Evolutionary conservation across 345 rosid species (phyloP), one percentile per base, ranked within the genome.

Genomic region (Eutrema japonicum): DNA sequence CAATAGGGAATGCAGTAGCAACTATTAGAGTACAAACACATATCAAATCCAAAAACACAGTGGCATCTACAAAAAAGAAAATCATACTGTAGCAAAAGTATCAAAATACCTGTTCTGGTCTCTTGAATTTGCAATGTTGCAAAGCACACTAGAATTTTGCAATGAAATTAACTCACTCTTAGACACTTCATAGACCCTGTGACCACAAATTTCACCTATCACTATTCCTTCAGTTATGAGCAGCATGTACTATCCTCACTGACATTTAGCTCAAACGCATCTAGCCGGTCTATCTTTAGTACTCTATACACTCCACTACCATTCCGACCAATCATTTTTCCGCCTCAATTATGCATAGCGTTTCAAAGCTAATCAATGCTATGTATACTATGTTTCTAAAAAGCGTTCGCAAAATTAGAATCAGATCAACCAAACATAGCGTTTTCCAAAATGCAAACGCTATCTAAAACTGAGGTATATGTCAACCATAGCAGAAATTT

Each of bases 161-260:
- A 96, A 84, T 0, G 93, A 87, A 83, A 96, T 87, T 70, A 89
- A 84, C 83, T 80, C 91, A 50, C 85, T 86, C 80, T 88, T 85
- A 18, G 94, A 82, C 80, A 96, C 88, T 11, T 94, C 90, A 75
- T 92, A 92, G 7, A 96, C 81, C 57, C 68, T 74, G 74, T 92
- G 98, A 77, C 99, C 99, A 70, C 96, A 85, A 52, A 96, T 92
- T 50, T 85, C 82, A 66, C 99, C 99, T 8, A 92, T 87, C 80
- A 75, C 88, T 82, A 94, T 89, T 81, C 97, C 83, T 79, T 85
- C 84, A 43, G 99, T 95, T 48, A 96, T 90, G 40, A 96, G 82
- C 51, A 96, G 79, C 98, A 96, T 92, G 86, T 96, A 92, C 52
- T 96, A 96, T 90, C 99, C 81, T 95, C 99, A 14, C 78, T 83